Percentiles rank a stretch among this genome's conserved stretches.
These are phyloP conservation scores for Colletotrichum viniferum DNA, from an alignment of 2,329 filamentous ascomycete species.

Conservation along the genomic window DNA sequence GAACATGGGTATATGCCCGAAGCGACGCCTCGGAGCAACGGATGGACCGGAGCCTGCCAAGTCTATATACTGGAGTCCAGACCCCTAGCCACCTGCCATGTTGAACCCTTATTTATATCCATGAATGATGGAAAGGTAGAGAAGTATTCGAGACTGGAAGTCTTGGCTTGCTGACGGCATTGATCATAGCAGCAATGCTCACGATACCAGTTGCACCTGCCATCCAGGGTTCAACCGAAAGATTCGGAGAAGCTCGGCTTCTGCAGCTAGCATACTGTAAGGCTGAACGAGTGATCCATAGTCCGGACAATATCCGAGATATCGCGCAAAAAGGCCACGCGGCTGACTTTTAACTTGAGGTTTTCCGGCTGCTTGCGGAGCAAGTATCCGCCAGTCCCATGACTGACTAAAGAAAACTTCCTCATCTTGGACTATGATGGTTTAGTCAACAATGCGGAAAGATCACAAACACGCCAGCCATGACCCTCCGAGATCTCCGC, in stretches of 20 bases:
- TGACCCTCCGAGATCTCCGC: neutral
- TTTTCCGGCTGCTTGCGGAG: neutral
- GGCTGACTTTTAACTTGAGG: neutral
- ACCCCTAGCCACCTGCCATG: neutral
- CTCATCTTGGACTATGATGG: neutral
- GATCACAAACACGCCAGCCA: neutral
- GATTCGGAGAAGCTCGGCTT: neutral
- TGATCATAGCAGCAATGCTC: neutral
- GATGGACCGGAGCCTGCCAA: neutral
- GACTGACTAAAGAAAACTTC: neutral
- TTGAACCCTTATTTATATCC: neutral
- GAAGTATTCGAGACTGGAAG: neutral
- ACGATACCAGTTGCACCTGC: neutral
- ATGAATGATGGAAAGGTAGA: neutral
- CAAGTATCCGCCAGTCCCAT: neutral
- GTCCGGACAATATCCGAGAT: neutral
- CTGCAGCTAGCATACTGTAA: neutral
- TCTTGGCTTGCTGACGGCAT: neutral
- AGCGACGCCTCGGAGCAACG: neutral
- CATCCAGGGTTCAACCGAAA: fast-evolving
- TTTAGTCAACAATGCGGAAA: neutral
- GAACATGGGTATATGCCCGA: neutral
- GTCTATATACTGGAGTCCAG: neutral
- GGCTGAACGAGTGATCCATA: neutral
- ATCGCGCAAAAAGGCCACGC: neutral